These are phyloP conservation scores for Linum trigynum DNA, from an alignment of 345 rosid species.

Conservation along the genomic window DNA sequence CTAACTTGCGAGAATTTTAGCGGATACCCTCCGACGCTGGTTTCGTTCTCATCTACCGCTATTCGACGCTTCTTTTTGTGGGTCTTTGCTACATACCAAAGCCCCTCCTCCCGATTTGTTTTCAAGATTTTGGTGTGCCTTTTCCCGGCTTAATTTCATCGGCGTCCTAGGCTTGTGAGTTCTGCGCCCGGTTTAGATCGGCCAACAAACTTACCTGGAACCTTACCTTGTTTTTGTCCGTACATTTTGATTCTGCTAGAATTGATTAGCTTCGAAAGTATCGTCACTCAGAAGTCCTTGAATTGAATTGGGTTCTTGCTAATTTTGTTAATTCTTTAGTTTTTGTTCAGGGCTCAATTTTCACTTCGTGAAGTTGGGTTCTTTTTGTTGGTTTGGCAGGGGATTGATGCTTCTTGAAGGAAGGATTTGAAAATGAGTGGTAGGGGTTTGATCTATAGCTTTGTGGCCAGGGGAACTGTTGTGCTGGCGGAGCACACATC, in stretches of 20 bases:
- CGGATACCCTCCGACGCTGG: too few relatives aligned
- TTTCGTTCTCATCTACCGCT: too few relatives aligned
- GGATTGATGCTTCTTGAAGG: constrained; percentile 7
- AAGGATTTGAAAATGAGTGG: constrained; percentile 47
- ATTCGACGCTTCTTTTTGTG: too few relatives aligned
- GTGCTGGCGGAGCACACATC: constrained; percentile 92
- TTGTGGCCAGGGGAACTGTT: constrained; percentile 87
- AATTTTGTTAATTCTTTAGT: too few relatives aligned
- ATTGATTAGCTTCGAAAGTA: background rate
- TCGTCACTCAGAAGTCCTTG: background rate
- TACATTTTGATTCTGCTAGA: background rate
- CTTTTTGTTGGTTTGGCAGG: background rate
- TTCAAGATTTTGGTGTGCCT: too few relatives aligned
- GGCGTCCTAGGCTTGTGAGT: background rate
- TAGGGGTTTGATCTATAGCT: constrained; percentile 92
- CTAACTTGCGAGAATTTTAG: too few relatives aligned
- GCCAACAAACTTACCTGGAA: background rate
- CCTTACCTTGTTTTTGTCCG: background rate
- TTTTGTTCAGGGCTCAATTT: background rate
- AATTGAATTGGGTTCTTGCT: background rate
- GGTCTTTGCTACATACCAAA: too few relatives aligned
- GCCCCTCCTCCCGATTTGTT: too few relatives aligned
- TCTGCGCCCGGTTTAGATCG: background rate
- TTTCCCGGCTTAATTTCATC: background rate
- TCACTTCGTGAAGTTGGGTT: too few relatives aligned